Conservation (phyloP, 345 rosid species). For the Eucalyptus regnans region DNA sequence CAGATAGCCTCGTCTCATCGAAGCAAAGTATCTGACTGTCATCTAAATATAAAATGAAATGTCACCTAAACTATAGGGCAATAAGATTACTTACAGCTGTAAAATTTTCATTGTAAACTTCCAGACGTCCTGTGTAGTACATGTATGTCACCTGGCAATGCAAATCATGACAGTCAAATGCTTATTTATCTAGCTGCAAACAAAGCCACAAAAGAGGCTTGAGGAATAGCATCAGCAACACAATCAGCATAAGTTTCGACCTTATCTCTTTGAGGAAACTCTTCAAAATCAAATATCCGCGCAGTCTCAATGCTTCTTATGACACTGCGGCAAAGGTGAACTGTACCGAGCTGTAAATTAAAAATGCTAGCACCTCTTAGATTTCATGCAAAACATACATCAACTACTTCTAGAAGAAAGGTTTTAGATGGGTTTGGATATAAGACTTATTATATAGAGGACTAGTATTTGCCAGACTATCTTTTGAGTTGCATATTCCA, state of each 20-base stretch:
- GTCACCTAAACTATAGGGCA: background rate
- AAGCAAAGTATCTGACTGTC: background rate
- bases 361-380: background rate
- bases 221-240: background rate
- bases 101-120: slow-evolving; percentile 96
- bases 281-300: slow-evolving; percentile 92
- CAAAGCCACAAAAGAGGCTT: background rate
- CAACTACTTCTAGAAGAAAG: background rate
- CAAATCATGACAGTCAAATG: background rate
- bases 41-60: background rate
- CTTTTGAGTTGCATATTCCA: background rate
- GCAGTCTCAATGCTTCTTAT: slow-evolving; percentile 98
- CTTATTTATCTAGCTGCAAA: background rate
- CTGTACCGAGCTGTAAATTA: slow-evolving; percentile 82
- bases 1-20: rapidly evolving
- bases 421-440: background rate
- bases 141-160: slow-evolving; percentile 80
- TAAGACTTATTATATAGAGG: background rate
- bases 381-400: background rate
- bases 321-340: slow-evolving; percentile 95
- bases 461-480: background rate
- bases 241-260: slow-evolving; percentile 7
- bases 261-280: slow-evolving; percentile 90
- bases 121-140: slow-evolving; percentile 98
- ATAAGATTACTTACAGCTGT: slow-evolving; percentile 52